Evolutionary conservation across 169 alveolate species (phyloP).

Genomic region (Toxoplasma gondii): DNA sequence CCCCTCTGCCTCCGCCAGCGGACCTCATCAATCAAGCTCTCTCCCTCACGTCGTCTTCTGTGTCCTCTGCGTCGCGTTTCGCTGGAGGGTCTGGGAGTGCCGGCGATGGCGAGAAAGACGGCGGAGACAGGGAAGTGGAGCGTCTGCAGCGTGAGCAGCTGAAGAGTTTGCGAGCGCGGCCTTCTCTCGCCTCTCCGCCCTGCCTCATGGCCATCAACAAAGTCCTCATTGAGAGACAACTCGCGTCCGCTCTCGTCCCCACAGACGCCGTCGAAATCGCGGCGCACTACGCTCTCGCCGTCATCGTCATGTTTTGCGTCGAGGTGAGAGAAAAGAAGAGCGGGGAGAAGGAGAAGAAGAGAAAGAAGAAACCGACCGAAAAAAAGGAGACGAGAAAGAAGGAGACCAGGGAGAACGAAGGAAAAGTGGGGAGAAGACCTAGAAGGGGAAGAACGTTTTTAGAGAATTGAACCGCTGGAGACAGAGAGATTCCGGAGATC

Average conservation of each 20-base stretch:
- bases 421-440: no score
- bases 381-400: no score
- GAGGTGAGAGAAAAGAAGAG: conserved; percentile 20
- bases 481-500: no score
- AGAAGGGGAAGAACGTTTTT: no score
- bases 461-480: no score
- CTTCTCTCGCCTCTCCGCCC: conserved; percentile 30
- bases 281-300: conserved; percentile 50
- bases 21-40: conserved; percentile 47
- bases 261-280: conserved; percentile 46
- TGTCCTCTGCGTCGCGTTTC: not conserved
- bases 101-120: not conserved
- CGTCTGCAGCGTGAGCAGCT: not conserved
- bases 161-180: not conserved
- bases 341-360: not conserved
- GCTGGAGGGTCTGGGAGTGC: not conserved
- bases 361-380: not conserved
- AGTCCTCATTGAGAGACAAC: not conserved
- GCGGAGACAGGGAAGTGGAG: not conserved
- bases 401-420: no score
- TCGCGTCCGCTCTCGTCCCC: conserved; percentile 4
- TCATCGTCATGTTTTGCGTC: conserved; percentile 46
- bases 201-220: conserved; percentile 28
- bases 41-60: not conserved
- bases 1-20: conserved; percentile 48